Evolutionary conservation across 1,139 yeast species (phyloP).

Genomic region (Geotrichum aggregatum): DNA sequence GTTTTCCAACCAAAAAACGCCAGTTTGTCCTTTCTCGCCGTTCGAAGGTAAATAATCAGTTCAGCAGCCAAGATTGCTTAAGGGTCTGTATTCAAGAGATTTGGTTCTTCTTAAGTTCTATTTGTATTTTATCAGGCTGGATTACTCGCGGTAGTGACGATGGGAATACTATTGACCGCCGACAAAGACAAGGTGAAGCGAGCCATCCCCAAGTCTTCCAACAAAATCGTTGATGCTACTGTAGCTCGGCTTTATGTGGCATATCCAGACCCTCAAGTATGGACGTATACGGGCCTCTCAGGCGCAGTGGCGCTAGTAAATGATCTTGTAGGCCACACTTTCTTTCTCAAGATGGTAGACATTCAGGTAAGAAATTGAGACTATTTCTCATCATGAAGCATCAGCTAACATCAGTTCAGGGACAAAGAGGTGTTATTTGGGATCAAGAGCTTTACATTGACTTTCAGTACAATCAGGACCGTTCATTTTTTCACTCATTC

Average conservation of each 20-base stretch:
- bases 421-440: slow-evolving; percentile 87
- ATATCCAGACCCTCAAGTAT: slow-evolving; percentile 71
- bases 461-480: slow-evolving; percentile 85
- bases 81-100: not conserved
- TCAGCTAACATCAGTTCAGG: slow-evolving; percentile 36
- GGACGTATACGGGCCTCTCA: slow-evolving; percentile 84
- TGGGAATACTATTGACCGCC: slow-evolving; percentile 59
- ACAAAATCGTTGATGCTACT: slow-evolving; percentile 85
- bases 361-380: slow-evolving; percentile 38
- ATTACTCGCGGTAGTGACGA: slow-evolving; percentile 27
- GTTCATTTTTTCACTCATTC: slow-evolving; percentile 90
- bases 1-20: not conserved
- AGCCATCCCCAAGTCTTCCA: slow-evolving; percentile 80
- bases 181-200: slow-evolving; percentile 89
- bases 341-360: slow-evolving; percentile 83
- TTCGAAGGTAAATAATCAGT: not conserved
- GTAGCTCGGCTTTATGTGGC: slow-evolving; percentile 88
- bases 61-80: not conserved
- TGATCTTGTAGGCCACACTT: slow-evolving; percentile 91
- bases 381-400: not conserved
- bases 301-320: slow-evolving; percentile 89
- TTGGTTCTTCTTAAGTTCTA: not conserved
- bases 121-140: not conserved
- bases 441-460: slow-evolving; percentile 91
- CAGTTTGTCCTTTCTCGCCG: not conserved